Percentiles rank a stretch among this genome's conserved stretches.
Conservation (phyloP, 1,284 basidiomycete genomes). For the Malassezia obtusa region DNA sequence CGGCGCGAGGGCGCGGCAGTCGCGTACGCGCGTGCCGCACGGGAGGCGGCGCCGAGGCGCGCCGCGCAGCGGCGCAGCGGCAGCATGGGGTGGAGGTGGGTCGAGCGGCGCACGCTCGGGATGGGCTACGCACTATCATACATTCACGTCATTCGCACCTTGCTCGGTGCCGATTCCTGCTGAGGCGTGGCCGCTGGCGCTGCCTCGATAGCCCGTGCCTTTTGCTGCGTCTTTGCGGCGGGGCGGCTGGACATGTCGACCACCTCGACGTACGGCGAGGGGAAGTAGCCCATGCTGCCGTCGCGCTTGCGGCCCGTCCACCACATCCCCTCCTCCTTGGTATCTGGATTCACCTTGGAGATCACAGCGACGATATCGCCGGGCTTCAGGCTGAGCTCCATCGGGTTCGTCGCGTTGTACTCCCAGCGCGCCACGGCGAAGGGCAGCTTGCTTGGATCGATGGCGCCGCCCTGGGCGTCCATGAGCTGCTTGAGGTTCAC, state of each 20-base stretch:
- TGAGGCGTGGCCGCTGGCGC: background rate
- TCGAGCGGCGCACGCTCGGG: background rate
- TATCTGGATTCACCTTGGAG: conserved; percentile 54
- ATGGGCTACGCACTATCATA: background rate
- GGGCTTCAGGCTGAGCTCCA: conserved; percentile 72
- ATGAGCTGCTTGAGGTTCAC: conserved; percentile 26
- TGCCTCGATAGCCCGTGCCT: background rate
- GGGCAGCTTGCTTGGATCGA: conserved; percentile 58
- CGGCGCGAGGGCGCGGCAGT: background rate
- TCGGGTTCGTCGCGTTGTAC: conserved; percentile 56
- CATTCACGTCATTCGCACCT: background rate
- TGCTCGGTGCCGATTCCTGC: background rate
- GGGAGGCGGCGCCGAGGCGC: background rate
- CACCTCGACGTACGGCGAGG: conserved; percentile 55
- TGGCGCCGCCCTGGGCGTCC: conserved; percentile 36
- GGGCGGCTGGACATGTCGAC: conserved; percentile 40
- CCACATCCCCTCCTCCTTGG: conserved; percentile 72
- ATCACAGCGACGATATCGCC: conserved; percentile 93
- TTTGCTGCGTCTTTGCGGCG: conserved; percentile 16
- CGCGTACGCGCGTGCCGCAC: too few relatives aligned
- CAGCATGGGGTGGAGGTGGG: background rate
- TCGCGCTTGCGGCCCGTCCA: conserved; percentile 91
- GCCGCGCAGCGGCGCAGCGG: background rate
- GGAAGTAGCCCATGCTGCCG: conserved; percentile 93
- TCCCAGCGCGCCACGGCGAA: conserved; percentile 80